phyloP scores from a whole-genome alignment of 768 basidiomycete species.

The Hericium erinaceus region DNA sequence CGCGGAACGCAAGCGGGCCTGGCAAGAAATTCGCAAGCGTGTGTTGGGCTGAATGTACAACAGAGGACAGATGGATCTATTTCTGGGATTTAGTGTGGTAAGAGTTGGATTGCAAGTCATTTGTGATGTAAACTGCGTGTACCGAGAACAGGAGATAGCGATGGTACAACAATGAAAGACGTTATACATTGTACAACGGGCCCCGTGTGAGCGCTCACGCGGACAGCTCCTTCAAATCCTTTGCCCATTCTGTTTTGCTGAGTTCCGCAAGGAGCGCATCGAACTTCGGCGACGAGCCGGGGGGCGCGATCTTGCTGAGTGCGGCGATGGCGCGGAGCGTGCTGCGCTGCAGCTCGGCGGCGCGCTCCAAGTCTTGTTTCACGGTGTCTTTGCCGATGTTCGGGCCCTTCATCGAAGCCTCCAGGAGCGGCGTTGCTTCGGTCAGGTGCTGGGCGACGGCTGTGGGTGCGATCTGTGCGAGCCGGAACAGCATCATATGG shows the following conservation, averaged over 20 bases:
- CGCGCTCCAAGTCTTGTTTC: conserved; percentile 83
- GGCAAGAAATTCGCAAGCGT: background rate
- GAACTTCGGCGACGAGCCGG: conserved; percentile 62
- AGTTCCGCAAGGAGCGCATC: conserved; percentile 72
- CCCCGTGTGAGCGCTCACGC: background rate
- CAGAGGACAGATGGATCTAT: background rate
- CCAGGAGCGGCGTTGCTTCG: conserved; percentile 73
- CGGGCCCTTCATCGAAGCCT: conserved; percentile 84
- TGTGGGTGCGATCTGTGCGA: conserved; percentile 78
- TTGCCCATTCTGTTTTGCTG: conserved; percentile 59
- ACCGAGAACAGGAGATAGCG: background rate
- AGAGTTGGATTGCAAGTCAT: background rate
- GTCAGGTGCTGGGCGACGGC: conserved; percentile 78
- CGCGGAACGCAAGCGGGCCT: conserved; percentile 49
- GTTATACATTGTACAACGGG: background rate
- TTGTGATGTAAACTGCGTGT: too few species aligned
- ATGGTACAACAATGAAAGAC: background rate
- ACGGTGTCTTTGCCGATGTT: conserved; percentile 91
- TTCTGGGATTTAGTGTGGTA: background rate
- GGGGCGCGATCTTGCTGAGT: conserved; percentile 62
- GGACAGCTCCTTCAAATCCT: conserved; percentile 55
- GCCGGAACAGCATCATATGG: conserved; percentile 90
- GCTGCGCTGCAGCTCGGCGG: conserved; percentile 86
- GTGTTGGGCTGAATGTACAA: background rate
- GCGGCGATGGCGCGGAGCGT: conserved; percentile 83